These are phyloP conservation scores for Penicillium goetzii DNA, from an alignment of 495 filamentous ascomycete genomes.

Conservation along the genomic window DNA sequence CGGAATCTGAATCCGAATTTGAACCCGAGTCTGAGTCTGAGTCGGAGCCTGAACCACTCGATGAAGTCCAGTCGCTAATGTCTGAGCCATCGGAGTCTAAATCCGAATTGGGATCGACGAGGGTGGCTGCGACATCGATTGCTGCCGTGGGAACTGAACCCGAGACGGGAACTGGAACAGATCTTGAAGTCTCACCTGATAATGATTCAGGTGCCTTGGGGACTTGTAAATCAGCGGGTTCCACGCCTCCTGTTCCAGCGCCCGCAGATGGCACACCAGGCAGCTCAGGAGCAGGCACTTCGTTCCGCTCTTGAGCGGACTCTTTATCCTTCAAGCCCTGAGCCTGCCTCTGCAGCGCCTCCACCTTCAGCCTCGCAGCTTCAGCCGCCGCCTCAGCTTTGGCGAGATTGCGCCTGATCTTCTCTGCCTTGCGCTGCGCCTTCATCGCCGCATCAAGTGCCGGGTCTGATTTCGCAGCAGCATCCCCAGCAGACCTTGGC, in stretches of 20 bases:
- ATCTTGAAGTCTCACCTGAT: background rate
- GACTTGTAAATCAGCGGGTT: background rate
- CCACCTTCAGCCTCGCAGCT: slow-evolving; percentile 43
- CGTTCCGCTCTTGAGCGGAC: slow-evolving; percentile 12
- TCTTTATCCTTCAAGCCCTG: slow-evolving; percentile 17
- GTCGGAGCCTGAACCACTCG: slow-evolving; percentile 37
- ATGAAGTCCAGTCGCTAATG: slow-evolving; percentile 43
- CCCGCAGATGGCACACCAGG: slow-evolving; percentile 5
- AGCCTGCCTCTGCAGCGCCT: slow-evolving; percentile 37
- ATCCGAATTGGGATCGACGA: background rate
- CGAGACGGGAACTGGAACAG: background rate
- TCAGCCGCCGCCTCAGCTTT: slow-evolving; percentile 54
- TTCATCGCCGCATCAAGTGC: slow-evolving; percentile 41
- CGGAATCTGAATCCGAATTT: slow-evolving; percentile 34
- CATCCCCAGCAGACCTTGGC: background rate
- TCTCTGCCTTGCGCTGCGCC: slow-evolving; percentile 55
- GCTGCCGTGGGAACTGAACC: background rate
- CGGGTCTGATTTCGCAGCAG: slow-evolving; percentile 24
- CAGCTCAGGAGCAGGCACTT: background rate
- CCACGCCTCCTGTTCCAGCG: background rate
- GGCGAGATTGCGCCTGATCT: slow-evolving; percentile 50
- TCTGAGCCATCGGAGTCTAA: slow-evolving; percentile 27
- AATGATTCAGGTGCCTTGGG: background rate
- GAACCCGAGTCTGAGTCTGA: slow-evolving; percentile 38
- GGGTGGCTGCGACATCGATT: background rate